Evolutionary conservation across 129 eudicot genomes (phyloP), one percentile per base, ranked within the genome.

Genomic region (Saposhnikovia divaricata): DNA sequence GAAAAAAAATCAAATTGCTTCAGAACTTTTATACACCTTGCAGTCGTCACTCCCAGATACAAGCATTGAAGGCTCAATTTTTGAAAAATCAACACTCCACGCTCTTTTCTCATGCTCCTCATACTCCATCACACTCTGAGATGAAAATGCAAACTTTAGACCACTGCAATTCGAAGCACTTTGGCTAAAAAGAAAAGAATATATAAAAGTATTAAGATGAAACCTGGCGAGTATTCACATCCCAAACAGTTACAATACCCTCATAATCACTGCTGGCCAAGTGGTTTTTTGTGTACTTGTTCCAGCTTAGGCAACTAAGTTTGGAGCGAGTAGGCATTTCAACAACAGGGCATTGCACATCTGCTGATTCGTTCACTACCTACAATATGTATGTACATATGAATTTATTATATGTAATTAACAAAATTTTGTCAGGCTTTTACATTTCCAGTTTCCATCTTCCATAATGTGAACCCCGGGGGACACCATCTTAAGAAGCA

Each of bases 81-180:
- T 86, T 50, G 98, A 92, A 85, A 92, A 96, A 84, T 96, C 99
- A 84, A 96, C 93, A 84, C 99, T 92, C 99, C 99, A 96, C 11
- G 98, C 98, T 78, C 99, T 88, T 85, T 96, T 96, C 79, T 96
- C 99, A 76, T 96, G 99, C 89, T 92, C 99, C 85, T 96, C 98
- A 34, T 92, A 96, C 86, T 92, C 98, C 91, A 93, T 90, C 66
- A 96, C 88, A 81, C 99, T 96, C 99, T 96, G 79, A 81, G 37
- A 75, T 19, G 72, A 23, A 51, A 51, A 38, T 68, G 43, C 34
- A n/a, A 59, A n/a, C 34, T 59, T 76, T 72, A 37, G 15, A 77
- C 9, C 2, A 78, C 39, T 16, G 10, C 50, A 42, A 18, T 19
- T 76, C 11, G 66, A 72, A 77, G 65, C 48, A 48, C 31, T 13